Evolutionary conservation across 1,139 yeast species (phyloP), one percentile per base, ranked within the genome.

Genomic region (Debaryomycetaceae sp.): DNA sequence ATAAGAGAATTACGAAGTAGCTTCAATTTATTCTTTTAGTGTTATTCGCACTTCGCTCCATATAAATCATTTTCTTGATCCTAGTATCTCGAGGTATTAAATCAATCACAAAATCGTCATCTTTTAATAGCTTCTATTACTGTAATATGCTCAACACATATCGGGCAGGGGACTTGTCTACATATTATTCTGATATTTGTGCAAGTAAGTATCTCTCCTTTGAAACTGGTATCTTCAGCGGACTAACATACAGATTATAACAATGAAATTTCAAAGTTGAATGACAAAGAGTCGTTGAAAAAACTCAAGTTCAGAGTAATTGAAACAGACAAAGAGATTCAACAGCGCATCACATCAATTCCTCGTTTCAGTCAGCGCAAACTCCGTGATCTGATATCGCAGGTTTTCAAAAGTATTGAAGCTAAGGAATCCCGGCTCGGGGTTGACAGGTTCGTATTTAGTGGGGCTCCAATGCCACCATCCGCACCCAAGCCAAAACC

Each of bases 401-500:
- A 47, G 17, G 44, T 63, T 28, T 44, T 50, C 37, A 51, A 47
- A 42, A 40, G 49, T 8, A 38, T 59, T 7, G 61, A 57, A 8
- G 42, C 46, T 11, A 56, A 55, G 35, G 46, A 45, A 30, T 37
- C 43, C 5, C 49, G 46, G 22, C 37, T 63, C 11, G 48, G 44
- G 19, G 39, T 46, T 4, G 38, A 44, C 18, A 42, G 43, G 33
- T 66, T 67, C 39, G 37, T 39, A 28, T 67, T 66, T 36, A 38
- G 31, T 17, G 71, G 71, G 2, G 53, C 41, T 1, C 71, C 72
- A 8, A 3, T 22, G 7, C 26, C 26, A 8, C 26, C 26, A 11
- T 22, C 26, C 4, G 11, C 26, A 8, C 26, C 2, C 4, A 8
- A 8, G 26, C 3, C 26, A 3, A 22, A 8, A 8, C 26, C 11